Evolutionary conservation across 768 basidiomycete species (phyloP).

Genomic region (Boletus rubroflammeus): DNA sequence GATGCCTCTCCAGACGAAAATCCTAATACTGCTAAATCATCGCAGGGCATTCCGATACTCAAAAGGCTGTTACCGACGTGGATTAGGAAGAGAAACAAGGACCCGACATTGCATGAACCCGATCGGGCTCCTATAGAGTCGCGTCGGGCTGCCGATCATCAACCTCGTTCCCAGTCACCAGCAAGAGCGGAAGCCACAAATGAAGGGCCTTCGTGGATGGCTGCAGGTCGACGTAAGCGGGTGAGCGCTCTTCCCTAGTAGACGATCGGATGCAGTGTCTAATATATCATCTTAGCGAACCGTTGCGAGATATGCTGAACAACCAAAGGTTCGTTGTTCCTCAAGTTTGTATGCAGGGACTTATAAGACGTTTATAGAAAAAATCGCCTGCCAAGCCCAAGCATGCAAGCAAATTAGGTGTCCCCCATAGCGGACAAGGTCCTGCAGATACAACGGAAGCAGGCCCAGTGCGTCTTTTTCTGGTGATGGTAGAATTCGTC

Average conservation of each 20-base stretch:
- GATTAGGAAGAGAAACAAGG: neutral
- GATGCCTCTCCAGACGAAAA: neutral
- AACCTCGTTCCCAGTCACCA: neutral
- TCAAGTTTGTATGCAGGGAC: neutral
- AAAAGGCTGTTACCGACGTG: neutral
- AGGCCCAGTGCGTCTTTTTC: neutral
- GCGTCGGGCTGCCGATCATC: neutral
- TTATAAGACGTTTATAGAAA: neutral
- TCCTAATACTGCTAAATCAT: rapidly evolving
- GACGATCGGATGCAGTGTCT: too few relatives aligned
- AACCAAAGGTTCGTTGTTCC: neutral
- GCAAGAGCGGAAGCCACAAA: neutral
- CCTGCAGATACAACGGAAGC: too few relatives aligned
- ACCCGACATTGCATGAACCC: too few relatives aligned
- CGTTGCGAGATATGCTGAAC: neutral
- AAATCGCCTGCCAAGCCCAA: neutral
- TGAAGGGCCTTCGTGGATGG: neutral
- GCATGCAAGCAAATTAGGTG: neutral
- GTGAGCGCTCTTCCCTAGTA: neutral
- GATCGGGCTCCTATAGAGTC: neutral
- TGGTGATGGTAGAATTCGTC: neutral
- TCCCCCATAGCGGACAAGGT: too few relatives aligned
- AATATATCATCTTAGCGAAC: neutral
- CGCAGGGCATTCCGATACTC: neutral
- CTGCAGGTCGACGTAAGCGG: neutral